Conservation (phyloP, 257 asterid genomes). For the Thymus quinquecostatus region DNA sequence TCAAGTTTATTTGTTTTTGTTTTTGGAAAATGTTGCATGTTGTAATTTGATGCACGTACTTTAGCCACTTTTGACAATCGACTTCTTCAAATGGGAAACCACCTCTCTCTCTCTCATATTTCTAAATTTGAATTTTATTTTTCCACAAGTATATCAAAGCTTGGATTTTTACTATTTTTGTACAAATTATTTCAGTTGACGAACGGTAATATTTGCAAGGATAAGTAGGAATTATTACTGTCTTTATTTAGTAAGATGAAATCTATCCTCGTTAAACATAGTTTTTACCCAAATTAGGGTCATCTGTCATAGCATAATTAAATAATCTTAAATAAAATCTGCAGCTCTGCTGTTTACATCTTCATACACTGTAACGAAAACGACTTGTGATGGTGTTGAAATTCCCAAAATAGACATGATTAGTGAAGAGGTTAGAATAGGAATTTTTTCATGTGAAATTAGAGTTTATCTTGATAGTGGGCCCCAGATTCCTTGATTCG, state of each 20-base stretch:
- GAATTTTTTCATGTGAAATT: not conserved
- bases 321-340: no score
- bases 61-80: slow-evolving; percentile 14
- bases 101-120: no score
- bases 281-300: slow-evolving; percentile 12
- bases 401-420: not conserved
- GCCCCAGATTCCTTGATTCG: not conserved
- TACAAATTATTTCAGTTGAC: not conserved
- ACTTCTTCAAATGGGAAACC: slow-evolving; percentile 27
- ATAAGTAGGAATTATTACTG: no score
- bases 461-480: slow-evolving; percentile 1
- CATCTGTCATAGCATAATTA: not conserved
- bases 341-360: no score
- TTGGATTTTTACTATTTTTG: not conserved
- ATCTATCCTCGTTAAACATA: not conserved
- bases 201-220: no score
- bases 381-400: not conserved
- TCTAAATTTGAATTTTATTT: not conserved
- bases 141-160: not conserved
- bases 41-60: not conserved
- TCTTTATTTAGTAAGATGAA: not conserved
- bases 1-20: no score
- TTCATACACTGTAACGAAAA: not conserved
- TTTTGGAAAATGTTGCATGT: not conserved
- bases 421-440: not conserved